Evolutionary conservation across 495 filamentous ascomycete species (phyloP).

Genomic region (Cudoniella acicularis): DNA sequence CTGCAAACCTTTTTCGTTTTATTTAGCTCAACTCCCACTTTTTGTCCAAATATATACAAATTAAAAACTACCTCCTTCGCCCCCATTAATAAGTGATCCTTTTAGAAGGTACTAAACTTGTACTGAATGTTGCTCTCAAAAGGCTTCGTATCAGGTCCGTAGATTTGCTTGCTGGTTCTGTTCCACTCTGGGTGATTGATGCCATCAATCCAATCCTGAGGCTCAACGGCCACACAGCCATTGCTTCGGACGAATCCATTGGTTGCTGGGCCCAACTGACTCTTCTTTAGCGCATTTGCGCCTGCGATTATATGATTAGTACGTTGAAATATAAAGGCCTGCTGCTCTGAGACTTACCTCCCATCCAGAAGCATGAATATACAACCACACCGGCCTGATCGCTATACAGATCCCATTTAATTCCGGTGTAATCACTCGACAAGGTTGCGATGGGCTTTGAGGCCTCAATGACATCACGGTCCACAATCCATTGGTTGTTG

Average conservation of each 20-base stretch:
- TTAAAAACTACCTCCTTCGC: too few relatives aligned
- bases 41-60: too few relatives aligned
- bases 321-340: neutral
- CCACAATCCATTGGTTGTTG: conserved; percentile 29
- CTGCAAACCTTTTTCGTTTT: too few relatives aligned
- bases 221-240: conserved; percentile 66
- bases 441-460: conserved; percentile 58
- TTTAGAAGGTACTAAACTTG: conserved; percentile 13
- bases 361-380: conserved; percentile 53
- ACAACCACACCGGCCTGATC: conserved; percentile 79
- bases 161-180: conserved; percentile 56
- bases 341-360: conserved; percentile 1
- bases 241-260: conserved; percentile 25
- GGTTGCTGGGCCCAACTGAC: conserved; percentile 9
- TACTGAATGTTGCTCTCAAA: conserved; percentile 11
- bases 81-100: too few relatives aligned
- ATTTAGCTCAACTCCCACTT: too few relatives aligned
- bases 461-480: conserved; percentile 71
- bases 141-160: conserved; percentile 35
- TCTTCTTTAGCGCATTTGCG: conserved; percentile 7
- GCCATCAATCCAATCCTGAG: conserved; percentile 71
- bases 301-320: neutral
- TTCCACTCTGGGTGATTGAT: conserved; percentile 80
- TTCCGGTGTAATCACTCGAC: conserved; percentile 60
- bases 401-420: conserved; percentile 64